Evolutionary conservation across 805 yeast genomes (phyloP).

Genomic region (Candida insectalens): DNA sequence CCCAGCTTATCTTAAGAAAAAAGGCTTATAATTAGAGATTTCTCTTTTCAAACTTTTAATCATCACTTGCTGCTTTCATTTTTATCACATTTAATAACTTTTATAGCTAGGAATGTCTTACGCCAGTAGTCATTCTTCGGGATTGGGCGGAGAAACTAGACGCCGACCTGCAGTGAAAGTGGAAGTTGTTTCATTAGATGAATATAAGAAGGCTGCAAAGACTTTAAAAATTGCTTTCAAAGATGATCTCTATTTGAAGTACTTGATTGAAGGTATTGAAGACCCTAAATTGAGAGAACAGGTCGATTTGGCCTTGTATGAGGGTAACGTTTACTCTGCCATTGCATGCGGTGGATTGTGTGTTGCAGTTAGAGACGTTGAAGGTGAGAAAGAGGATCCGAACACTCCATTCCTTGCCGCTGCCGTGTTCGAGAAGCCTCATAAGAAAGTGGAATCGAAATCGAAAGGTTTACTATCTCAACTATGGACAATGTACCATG

Average conservation of each 20-base stretch:
- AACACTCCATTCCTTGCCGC: conserved; percentile 41
- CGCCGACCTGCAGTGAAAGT: conserved; percentile 7
- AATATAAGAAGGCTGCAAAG: conserved; percentile 45
- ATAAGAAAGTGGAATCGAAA: conserved; percentile 7
- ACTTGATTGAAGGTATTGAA: conserved; percentile 33
- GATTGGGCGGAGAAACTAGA: conserved; percentile 1
- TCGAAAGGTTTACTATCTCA: conserved; percentile 22
- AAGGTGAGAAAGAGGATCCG: conserved; percentile 30
- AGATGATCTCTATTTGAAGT: conserved; percentile 44
- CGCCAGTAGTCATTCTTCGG: not conserved
- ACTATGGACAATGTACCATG: conserved; percentile 24
- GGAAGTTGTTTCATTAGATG: conserved; percentile 27
- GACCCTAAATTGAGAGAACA: conserved; percentile 27
- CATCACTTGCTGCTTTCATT: no score
- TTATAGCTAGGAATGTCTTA: no score
- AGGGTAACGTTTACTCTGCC: conserved; percentile 42
- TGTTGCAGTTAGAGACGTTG: conserved; percentile 39
- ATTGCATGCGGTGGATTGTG: conserved; percentile 36
- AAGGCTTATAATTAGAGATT: no score
- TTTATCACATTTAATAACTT: no score
- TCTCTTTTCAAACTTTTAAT: no score
- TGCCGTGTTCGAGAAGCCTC: conserved; percentile 36
- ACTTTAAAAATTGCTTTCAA: conserved; percentile 44
- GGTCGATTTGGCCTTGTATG: conserved; percentile 41
- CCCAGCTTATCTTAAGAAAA: no score